A percentile compares a stretch with the other conserved stretches of the same genome.
Evolutionary conservation across 371 early-diverging fungal genomes (phyloP).

Genomic region (Mortierella sp.): DNA sequence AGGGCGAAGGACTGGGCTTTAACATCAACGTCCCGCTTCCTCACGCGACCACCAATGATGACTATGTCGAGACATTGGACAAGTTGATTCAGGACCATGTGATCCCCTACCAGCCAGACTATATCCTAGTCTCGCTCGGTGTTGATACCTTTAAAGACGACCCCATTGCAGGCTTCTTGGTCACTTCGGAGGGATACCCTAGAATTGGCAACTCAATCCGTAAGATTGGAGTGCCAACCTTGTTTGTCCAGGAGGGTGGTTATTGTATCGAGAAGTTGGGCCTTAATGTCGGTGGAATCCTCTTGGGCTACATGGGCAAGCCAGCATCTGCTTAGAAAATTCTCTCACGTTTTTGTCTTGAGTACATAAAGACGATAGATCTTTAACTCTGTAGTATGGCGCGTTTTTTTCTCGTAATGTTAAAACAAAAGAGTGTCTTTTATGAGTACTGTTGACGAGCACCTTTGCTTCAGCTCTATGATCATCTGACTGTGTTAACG

Average conservation of each 20-base stretch:
- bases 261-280: slow-evolving; percentile 74
- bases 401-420: too few species aligned
- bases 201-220: slow-evolving; percentile 68
- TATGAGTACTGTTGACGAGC: too few species aligned
- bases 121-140: slow-evolving; percentile 69
- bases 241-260: slow-evolving; percentile 86
- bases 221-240: slow-evolving; percentile 61
- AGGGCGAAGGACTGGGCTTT: slow-evolving; percentile 69
- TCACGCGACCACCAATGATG: slow-evolving; percentile 61
- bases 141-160: slow-evolving; percentile 77
- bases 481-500: too few species aligned
- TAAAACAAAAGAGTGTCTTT: too few species aligned
- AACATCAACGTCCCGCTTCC: slow-evolving; percentile 82
- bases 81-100: slow-evolving; percentile 46
- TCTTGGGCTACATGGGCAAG: slow-evolving; percentile 64
- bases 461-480: too few species aligned
- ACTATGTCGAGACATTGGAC: slow-evolving; percentile 63
- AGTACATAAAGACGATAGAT: too few species aligned
- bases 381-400: too few species aligned
- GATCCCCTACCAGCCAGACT: slow-evolving; percentile 62
- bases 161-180: slow-evolving; percentile 74
- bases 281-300: slow-evolving; percentile 69
- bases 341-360: neutral
- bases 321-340: neutral
- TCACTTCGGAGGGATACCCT: slow-evolving; percentile 66